phyloP scores from a whole-genome alignment of 306 rosid species.

The Hylodesmum podocarpum region DNA sequence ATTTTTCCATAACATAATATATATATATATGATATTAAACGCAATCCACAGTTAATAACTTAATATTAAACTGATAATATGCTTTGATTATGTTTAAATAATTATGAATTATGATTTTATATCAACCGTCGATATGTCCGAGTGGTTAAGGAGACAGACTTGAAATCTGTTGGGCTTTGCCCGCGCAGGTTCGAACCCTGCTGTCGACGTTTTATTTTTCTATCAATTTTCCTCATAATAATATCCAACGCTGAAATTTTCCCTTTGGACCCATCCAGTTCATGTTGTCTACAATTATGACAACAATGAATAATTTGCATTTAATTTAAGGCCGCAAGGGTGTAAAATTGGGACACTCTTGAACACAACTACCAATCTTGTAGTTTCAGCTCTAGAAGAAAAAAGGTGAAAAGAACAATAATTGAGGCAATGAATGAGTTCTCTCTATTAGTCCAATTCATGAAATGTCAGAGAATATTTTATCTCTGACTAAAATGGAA shows the following conservation, averaged over 20 bases:
- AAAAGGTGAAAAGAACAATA: neutral
- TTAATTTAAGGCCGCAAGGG: no score
- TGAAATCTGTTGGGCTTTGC: conserved; percentile 55
- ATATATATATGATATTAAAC: no score
- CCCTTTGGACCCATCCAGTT: neutral
- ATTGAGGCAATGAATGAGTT: neutral
- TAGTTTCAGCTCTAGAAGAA: neutral
- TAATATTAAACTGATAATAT: no score
- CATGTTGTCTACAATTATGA: neutral
- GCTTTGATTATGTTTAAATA: no score
- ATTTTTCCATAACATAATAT: no score
- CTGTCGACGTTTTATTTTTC: conserved; percentile 28
- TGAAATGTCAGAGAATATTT: neutral
- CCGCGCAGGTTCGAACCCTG: conserved; percentile 63
- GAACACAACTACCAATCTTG: neutral
- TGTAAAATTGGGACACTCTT: no score
- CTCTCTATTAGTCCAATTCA: neutral
- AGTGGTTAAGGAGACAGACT: conserved; percentile 61
- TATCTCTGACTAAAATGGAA: neutral
- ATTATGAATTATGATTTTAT: no score
- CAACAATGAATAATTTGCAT: neutral
- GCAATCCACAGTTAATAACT: no score
- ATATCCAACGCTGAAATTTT: neutral
- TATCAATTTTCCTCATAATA: no score
- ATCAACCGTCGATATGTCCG: conserved; percentile 43